phyloP scores from a whole-genome alignment of 768 basidiomycete genomes.

The Tulasnella sp. region DNA sequence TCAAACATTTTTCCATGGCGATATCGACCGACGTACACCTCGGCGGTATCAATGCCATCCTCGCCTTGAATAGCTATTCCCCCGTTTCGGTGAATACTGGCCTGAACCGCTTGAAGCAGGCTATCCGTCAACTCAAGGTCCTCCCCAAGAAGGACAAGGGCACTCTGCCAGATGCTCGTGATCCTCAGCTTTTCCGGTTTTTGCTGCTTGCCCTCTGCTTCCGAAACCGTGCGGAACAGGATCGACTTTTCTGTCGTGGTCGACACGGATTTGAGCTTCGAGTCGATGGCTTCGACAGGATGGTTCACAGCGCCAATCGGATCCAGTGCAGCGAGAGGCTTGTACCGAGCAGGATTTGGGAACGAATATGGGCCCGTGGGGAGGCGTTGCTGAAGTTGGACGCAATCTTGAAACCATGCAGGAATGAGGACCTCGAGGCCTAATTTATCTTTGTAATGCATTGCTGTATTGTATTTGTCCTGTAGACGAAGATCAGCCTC shows the following conservation, averaged over 20 bases:
- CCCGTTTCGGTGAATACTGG: conserved; percentile 49
- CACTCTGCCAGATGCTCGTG: conserved; percentile 44
- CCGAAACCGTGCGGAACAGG: not conserved
- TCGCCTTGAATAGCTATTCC: conserved; percentile 34
- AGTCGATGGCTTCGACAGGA: not conserved
- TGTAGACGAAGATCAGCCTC: not conserved
- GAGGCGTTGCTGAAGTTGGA: conserved; percentile 20
- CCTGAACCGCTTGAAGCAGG: conserved; percentile 43
- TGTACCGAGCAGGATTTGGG: conserved; percentile 48
- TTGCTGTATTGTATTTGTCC: conserved; percentile 28
- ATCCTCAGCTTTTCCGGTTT: not conserved
- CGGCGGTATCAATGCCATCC: conserved; percentile 36
- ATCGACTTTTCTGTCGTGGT: not conserved
- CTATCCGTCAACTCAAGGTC: conserved; percentile 43
- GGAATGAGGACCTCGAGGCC: conserved; percentile 59
- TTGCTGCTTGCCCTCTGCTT: not conserved
- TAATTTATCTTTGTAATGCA: conserved; percentile 46
- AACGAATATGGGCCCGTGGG: conserved; percentile 23
- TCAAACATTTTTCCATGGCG: conserved; percentile 60
- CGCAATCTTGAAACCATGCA: conserved; percentile 80
- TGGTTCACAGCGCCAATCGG: not conserved
- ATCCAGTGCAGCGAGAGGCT: not conserved
- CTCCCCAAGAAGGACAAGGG: conserved; percentile 48
- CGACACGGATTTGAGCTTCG: not conserved
- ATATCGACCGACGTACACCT: conserved; percentile 62